These are phyloP conservation scores for Oryza rufipogon DNA, from an alignment of 176 grass and related monocot genomes.

Conservation along the genomic window DNA sequence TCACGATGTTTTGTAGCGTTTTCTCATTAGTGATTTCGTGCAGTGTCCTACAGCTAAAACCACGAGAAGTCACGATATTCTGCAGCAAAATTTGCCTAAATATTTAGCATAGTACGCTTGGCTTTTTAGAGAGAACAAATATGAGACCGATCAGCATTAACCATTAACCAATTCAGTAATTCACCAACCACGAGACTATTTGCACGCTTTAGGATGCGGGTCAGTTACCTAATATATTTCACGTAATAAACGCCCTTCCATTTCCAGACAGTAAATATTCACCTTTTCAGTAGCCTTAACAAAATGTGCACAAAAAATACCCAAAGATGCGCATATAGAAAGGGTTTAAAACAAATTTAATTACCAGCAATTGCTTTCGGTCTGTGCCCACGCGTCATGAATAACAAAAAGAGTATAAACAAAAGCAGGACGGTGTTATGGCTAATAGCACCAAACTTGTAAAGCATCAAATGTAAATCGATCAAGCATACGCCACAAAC, in stretches of 20 bases:
- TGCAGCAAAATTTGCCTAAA: no score
- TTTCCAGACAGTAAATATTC: not conserved
- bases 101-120: no score
- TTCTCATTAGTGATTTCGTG: no score
- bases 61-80: no score
- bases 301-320: not conserved
- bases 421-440: not conserved
- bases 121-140: not conserved
- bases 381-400: not conserved
- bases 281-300: not conserved
- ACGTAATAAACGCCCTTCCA: not conserved
- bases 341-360: not conserved
- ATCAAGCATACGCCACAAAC: not conserved
- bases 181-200: no score
- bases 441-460: not conserved
- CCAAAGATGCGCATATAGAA: not conserved
- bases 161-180: no score
- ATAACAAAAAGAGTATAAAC: not conserved
- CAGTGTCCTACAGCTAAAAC: no score
- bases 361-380: not conserved
- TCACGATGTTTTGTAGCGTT: no score
- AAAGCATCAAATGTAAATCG: slow-evolving; percentile 23
- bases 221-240: no score
- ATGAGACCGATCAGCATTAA: no score
- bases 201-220: no score